Conservation (phyloP, 495 filamentous ascomycete genomes). For the Trichocladium uniseriatum region DNA sequence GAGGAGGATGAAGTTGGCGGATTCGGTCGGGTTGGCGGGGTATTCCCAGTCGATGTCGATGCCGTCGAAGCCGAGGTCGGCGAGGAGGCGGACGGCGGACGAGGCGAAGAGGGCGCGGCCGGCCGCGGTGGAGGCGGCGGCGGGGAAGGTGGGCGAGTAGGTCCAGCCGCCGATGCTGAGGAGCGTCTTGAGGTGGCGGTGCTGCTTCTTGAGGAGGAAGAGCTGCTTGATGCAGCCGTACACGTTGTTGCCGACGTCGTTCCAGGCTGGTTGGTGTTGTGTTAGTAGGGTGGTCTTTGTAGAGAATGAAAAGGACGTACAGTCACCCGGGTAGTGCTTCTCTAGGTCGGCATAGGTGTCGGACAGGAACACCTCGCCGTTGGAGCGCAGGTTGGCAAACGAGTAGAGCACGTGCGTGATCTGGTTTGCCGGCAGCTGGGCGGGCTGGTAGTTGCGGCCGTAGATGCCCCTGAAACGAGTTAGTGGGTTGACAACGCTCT, state of each 20-base stretch:
- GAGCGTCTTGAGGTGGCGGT: slow-evolving; percentile 78
- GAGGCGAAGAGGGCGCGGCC: slow-evolving; percentile 55
- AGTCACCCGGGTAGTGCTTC: slow-evolving; percentile 58
- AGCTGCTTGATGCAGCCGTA: slow-evolving; percentile 85
- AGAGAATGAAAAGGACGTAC: too few species aligned
- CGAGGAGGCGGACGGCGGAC: slow-evolving; percentile 53
- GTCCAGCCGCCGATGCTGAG: slow-evolving; percentile 90
- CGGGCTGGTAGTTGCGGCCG: slow-evolving; percentile 67
- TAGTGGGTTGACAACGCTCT: background rate
- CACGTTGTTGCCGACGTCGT: slow-evolving; percentile 50
- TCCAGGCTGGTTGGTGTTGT: slow-evolving; percentile 30
- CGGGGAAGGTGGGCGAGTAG: slow-evolving; percentile 69
- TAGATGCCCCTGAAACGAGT: slow-evolving; percentile 61
- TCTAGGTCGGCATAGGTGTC: slow-evolving; percentile 56
- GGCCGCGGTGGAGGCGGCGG: slow-evolving; percentile 48
- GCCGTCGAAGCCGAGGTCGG: slow-evolving; percentile 47
- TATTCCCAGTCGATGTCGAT: slow-evolving; percentile 47
- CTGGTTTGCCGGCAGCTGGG: slow-evolving; percentile 68
- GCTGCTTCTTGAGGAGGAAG: slow-evolving; percentile 70
- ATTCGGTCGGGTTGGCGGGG: slow-evolving; percentile 49
- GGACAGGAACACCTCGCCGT: slow-evolving; percentile 65
- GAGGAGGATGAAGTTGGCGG: slow-evolving; percentile 62
- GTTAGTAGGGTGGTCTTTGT: too few species aligned
- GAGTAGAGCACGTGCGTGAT: slow-evolving; percentile 84
- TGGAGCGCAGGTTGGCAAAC: slow-evolving; percentile 75